Base-by-base conservation (phyloP, 305 asterid genomes). In the Caryopteris hybrid region DNA sequence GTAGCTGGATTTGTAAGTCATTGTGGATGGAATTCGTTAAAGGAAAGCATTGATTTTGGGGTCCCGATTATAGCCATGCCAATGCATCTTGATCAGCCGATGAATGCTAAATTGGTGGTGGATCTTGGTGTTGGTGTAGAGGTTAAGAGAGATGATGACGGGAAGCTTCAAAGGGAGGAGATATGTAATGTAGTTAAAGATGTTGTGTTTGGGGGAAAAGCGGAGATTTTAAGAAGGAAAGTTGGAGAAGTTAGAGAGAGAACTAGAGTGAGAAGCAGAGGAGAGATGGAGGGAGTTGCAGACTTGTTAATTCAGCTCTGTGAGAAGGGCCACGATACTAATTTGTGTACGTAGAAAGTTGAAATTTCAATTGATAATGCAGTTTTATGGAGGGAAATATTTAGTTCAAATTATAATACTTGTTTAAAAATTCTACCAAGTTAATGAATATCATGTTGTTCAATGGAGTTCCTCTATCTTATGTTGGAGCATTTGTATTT, bases 51-150 rank as follows among this genome's bases (percentile, higher is more conserved):
- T 0, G 47, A 61, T 3, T 72, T 52, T 12, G 84, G 85, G 11
- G 81, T 81, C 2, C 92, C 92, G 2, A 63, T 83, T 5, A 78
- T 85, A 3, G 86, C 83, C 9, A 31, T 83, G 71, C 87, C 91
- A 6, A 83, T 83, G 85, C 81, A 77, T n/a, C 74, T 79, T 7
- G 91, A 83, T 39, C 91, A 83, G 62, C 87, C 91, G 1, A 1
- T 79, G 55, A 83, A 86, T 29, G 83, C 87, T 3, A 79, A 71
- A 16, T 33, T 83, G 46, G 53, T 43, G n/a, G 72, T 45, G 41
- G 88, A 81, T 34, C 54, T 77, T 4, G 87, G 87, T 0, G 79
- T 77, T 0, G 91, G 67, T 0, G 68, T 60, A 8, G 88, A 81
- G 70, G 86, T 81, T 5, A 18, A 18, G 78, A 83, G 78, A 52